Percentiles rank a stretch among this genome's conserved stretches.
These are phyloP conservation scores for Salix viminalis DNA, from an alignment of 345 rosid species.

Conservation along the genomic window DNA sequence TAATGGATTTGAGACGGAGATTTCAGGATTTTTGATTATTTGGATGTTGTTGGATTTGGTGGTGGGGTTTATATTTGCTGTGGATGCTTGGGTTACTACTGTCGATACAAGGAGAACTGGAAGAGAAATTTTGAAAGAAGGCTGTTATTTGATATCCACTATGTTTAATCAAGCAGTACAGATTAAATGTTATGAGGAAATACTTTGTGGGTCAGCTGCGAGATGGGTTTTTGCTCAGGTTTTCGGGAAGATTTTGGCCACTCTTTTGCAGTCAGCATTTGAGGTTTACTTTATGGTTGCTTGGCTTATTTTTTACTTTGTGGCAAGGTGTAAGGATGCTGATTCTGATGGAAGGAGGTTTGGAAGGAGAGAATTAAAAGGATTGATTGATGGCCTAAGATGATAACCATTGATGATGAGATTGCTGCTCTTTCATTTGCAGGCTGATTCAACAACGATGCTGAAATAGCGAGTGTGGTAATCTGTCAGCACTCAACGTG, in stretches of 20 bases:
- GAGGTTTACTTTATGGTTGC: slow-evolving; percentile 90
- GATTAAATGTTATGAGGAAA: slow-evolving; percentile 72
- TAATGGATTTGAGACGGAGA: slow-evolving; percentile 73
- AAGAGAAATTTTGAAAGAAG: slow-evolving; percentile 85
- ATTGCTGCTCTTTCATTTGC: slow-evolving; percentile 15
- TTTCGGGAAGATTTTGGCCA: slow-evolving; percentile 55
- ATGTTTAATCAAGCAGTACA: slow-evolving; percentile 74
- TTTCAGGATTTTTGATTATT: slow-evolving; percentile 73
- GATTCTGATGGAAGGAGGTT: slow-evolving; percentile 63
- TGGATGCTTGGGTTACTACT: slow-evolving; percentile 83
- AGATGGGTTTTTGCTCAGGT: slow-evolving; percentile 50
- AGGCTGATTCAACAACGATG: slow-evolving; percentile 25
- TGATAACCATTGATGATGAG: slow-evolving; percentile 33
- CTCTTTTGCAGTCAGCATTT: slow-evolving; percentile 57
- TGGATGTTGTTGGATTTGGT: slow-evolving; percentile 80
- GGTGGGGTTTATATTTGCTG: slow-evolving; percentile 55
- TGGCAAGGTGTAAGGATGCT: slow-evolving; percentile 70
- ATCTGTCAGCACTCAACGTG: slow-evolving; percentile 31
- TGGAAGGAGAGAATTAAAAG: slow-evolving; percentile 82
- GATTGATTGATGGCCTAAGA: slow-evolving; percentile 62
- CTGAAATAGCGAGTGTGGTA: slow-evolving; percentile 22
- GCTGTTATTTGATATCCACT: slow-evolving; percentile 63
- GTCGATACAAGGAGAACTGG: slow-evolving; percentile 81
- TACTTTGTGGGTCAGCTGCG: slow-evolving; percentile 67
- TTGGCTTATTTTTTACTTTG: slow-evolving; percentile 81